Conservation (phyloP, 1,284 basidiomycete genomes). For the Ustilago loliicola region DNA sequence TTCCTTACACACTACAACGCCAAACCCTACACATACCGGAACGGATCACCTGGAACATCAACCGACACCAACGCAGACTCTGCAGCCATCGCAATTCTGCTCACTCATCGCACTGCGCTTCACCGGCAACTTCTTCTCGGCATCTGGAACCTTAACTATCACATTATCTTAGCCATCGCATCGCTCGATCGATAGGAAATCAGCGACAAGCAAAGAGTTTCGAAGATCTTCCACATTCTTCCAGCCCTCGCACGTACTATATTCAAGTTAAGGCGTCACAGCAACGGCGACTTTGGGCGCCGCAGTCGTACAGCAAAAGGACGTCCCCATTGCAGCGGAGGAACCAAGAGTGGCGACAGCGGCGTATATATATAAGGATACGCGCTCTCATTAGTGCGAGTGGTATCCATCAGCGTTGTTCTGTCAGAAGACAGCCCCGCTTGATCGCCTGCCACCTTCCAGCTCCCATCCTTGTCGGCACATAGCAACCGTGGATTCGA, state of each 20-base stretch:
- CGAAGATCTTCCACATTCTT: not conserved
- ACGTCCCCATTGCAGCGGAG: not conserved
- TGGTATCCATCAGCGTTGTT: not conserved
- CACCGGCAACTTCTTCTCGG: not conserved
- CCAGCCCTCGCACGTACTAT: slow-evolving; percentile 1
- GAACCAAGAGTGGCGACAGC: not conserved
- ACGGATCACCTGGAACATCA: slow-evolving; percentile 14
- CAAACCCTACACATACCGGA: not conserved
- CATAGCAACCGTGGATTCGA: not conserved
- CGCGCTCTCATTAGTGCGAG: not conserved
- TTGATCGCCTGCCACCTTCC: not conserved
- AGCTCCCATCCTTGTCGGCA: not conserved
- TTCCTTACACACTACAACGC: not conserved
- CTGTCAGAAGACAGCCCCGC: not conserved
- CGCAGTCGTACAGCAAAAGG: no score
- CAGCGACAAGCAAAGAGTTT: not conserved
- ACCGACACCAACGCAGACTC: not conserved
- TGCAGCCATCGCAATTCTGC: not conserved
- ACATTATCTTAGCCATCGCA: not conserved
- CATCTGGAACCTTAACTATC: not conserved
- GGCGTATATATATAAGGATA: not conserved
- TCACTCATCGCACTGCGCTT: not conserved
- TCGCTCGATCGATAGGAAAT: not conserved
- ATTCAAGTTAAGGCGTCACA: not conserved
- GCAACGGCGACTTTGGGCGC: not conserved